Base-by-base conservation (phyloP, 495 filamentous ascomycete species). In the Diplogelasinospora grovesii region DNA sequence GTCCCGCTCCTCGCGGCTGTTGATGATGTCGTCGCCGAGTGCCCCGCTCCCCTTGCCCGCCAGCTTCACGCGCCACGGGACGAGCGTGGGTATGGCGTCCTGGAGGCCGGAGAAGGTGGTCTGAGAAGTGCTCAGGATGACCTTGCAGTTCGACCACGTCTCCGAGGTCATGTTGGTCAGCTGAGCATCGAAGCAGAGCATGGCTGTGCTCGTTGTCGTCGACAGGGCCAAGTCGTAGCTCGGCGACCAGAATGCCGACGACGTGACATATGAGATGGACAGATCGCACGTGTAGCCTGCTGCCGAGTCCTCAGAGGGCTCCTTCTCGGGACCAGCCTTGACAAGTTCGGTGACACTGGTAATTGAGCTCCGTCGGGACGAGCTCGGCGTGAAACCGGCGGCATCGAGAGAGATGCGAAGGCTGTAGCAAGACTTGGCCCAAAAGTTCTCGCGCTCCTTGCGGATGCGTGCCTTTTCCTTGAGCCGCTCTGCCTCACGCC, bases 121-220 rank as follows among this genome's bases (percentile, higher is more conserved):
- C 53, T 85, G 79, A 1, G 79, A 82, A 0, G 81, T 85, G 7
- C 80, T 83, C 21, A 87, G 71, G 20, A 70, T 72, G 19, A 87
- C 61, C 37, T 74, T 75, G 41, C 77, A 70, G 56, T 82, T 78
- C 15, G 65, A 61, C 83, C 82, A 87, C 8, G 71, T 77, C 59
- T 87, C 83, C 0, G 75, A 77, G 0, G 78, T 82, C 36, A 63
- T 59, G 50, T 87, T 86, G 22, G 64, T 68, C 45, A 82, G 71
- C 40, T 78, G 75, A 2, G 82, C 82, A 30, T 76, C 71, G 50
- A 85, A 86, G 29, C 71, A 68, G 19, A 85, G 64, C 13, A 57
- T 46, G 1, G 70, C 81, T 2, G 74, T 65, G 14, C 70, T 71
- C 3, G 62, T 58, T 0, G 69, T 66, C 8, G 82, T 79, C 29